phyloP scores from a whole-genome alignment of 257 asterid genomes.

The Paulownia fortunei region DNA sequence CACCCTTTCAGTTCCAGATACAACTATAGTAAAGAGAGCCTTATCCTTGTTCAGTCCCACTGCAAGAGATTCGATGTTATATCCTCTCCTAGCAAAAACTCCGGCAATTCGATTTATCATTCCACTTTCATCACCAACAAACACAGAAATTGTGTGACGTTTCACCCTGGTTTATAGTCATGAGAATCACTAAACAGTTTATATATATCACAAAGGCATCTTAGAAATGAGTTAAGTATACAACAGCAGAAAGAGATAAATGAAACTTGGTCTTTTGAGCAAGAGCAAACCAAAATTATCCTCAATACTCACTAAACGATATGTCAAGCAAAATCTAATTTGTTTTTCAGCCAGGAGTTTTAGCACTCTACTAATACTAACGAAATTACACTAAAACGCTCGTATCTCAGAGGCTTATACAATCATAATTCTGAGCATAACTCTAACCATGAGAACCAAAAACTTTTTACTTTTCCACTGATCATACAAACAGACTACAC shows the following conservation, averaged over 20 bases:
- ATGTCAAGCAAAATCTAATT: background rate
- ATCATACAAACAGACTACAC: conserved; percentile 10
- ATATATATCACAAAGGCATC: conserved; percentile 14
- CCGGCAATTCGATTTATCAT: conserved; percentile 98
- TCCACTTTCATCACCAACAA: conserved; percentile 99
- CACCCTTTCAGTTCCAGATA: conserved; percentile 84
- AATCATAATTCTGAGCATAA: background rate
- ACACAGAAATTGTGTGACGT: conserved; percentile 86
- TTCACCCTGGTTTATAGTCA: conserved; percentile 55
- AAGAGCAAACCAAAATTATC: background rate
- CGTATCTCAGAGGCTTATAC: background rate
- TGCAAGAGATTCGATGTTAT: conserved; percentile 95
- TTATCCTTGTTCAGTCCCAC: conserved; percentile 97
- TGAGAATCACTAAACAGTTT: background rate
- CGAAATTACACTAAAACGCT: background rate
- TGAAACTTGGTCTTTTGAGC: background rate
- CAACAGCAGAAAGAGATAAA: background rate
- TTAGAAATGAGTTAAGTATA: background rate
- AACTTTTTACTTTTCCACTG: background rate
- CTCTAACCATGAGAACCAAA: background rate
- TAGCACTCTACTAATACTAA: background rate
- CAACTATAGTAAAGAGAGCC: conserved; percentile 95
- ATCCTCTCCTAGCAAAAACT: conserved; percentile 96
- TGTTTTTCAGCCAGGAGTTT: background rate
- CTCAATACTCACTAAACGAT: background rate